Evolutionary conservation across 2,329 filamentous ascomycete genomes (phyloP).

Genomic region (Chrysoporthe austroafricana): DNA sequence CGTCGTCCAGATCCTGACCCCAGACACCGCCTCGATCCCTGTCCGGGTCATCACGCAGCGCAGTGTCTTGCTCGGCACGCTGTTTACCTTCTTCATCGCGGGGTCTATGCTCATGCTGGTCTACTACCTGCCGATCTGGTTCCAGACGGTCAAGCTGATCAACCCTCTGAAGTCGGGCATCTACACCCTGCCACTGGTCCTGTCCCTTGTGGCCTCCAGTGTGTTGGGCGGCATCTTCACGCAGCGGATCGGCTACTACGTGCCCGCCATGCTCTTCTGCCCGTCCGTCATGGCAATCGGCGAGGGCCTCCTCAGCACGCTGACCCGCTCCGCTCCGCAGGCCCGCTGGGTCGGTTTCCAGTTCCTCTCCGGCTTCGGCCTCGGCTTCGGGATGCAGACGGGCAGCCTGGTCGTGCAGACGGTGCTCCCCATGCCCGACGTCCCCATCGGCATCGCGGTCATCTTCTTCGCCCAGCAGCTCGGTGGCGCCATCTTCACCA

Average conservation of each 20-base stretch:
- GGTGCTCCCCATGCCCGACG: slow-evolving; percentile 54
- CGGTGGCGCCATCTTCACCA: slow-evolving; percentile 61
- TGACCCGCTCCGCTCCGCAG: slow-evolving; percentile 50
- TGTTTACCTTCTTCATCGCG: slow-evolving; percentile 51
- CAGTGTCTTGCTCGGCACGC: slow-evolving; percentile 53
- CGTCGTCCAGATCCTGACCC: slow-evolving; percentile 55
- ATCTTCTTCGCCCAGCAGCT: slow-evolving; percentile 63
- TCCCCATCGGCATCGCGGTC: slow-evolving; percentile 59
- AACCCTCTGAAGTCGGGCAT: slow-evolving; percentile 59
- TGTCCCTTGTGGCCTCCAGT: slow-evolving; percentile 58
- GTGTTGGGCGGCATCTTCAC: slow-evolving; percentile 53
- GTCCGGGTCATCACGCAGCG: slow-evolving; percentile 57
- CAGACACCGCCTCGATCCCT: slow-evolving; percentile 61
- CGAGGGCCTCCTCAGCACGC: slow-evolving; percentile 61
- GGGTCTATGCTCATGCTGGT: slow-evolving; percentile 58
- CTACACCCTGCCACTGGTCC: slow-evolving; percentile 59
- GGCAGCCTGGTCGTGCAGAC: slow-evolving; percentile 60
- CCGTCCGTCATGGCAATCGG: slow-evolving; percentile 56
- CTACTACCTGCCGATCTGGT: slow-evolving; percentile 60
- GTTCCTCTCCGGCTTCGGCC: slow-evolving; percentile 60
- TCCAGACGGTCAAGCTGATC: slow-evolving; percentile 60
- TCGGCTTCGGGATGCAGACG: slow-evolving; percentile 64
- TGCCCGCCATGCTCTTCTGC: slow-evolving; percentile 57
- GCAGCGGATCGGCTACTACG: slow-evolving; percentile 62
- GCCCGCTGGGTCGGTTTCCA: slow-evolving; percentile 64